Base-by-base conservation (phyloP, 2,329 filamentous ascomycete species). In the Davidsoniella virescens region DNA sequence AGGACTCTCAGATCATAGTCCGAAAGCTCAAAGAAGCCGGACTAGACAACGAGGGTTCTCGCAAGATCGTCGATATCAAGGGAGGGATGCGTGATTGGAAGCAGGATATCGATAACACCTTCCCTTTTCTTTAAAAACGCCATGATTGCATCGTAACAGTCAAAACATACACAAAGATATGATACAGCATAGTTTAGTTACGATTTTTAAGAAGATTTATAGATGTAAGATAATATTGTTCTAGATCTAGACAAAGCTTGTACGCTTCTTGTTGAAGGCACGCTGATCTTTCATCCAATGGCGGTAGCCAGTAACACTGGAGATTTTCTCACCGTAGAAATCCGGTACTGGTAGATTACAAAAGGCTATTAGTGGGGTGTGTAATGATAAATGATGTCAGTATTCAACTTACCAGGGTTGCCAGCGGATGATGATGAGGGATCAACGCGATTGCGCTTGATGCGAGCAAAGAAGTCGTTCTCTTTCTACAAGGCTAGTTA, bases 311-410 rank as follows among this genome's bases (percentile, higher is more conserved):
- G 80, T 74, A 18, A 96, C 87, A 59, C 87, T 94, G 47, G 84
- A 85, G 59, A 98, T 94, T 74, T 95, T 96, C 70, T 98, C 92
- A 59, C 92, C 92, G 61, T 98, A 98, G 67, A 94, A 98, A 64
- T 98, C 92, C 41, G 90, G 88, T 1, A 94, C 85, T 74, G 49
- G 2, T 36, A 9, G 44, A 6, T n/a, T 26, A 4, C n/a, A 33
- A 12, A 18, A 40, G 5, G 20, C 43, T 9, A 10, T 54, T 37
- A 44, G 44, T 29, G 7, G 18, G 5, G 4, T 39, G 20, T 38
- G 8, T 25, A 9, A 18, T 23, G 25, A 36, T 12, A 26, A 9
- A 26, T 10, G 6, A 36, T n/a, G 16, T 17, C 29, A n/a, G 26
- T 17, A 25, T 16, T 25, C 17, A 5, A 61, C 68, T 53, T 64